Percentiles rank a stretch among this genome's conserved stretches.
phyloP scores from a whole-genome alignment of 148 eudicot genomes.

The Gaultheria prostrata region DNA sequence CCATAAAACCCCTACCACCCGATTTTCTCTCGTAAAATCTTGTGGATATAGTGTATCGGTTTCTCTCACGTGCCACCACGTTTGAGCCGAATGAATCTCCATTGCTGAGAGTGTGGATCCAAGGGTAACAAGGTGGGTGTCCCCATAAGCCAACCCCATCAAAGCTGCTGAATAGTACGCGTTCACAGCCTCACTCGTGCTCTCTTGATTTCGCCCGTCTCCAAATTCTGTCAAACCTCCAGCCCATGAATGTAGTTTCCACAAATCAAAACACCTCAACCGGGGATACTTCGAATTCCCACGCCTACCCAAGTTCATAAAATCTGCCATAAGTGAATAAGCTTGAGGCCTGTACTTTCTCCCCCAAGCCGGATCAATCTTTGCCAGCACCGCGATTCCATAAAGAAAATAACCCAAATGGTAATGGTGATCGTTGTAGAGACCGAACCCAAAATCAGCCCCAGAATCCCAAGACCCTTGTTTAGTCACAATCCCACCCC shows the following conservation, averaged over 20 bases:
- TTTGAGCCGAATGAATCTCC: conserved; percentile 74
- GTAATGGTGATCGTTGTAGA: conserved; percentile 87
- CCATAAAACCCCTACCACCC: conserved; percentile 77
- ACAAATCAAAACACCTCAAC: conserved; percentile 83
- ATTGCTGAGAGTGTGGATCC: conserved; percentile 68
- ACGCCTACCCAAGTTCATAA: conserved; percentile 64
- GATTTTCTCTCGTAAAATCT: conserved; percentile 51
- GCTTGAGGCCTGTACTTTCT: conserved; percentile 73
- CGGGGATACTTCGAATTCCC: conserved; percentile 48
- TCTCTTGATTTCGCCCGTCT: conserved; percentile 88
- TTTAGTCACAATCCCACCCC: conserved; percentile 89
- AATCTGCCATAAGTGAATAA: conserved; percentile 78
- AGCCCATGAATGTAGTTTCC: conserved; percentile 95
- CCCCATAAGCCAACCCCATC: conserved; percentile 91
- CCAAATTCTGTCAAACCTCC: conserved; percentile 82
- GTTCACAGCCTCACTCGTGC: conserved; percentile 87
- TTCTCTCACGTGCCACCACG: conserved; percentile 85
- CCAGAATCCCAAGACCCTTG: conserved; percentile 66
- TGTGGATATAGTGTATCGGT: conserved; percentile 51
- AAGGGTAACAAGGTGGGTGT: conserved; percentile 56
- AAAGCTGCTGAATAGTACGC: conserved; percentile 87
- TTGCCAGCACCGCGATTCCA: conserved; percentile 85
- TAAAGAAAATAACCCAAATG: conserved; percentile 85
- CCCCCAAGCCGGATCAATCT: conserved; percentile 90
- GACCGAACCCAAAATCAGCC: conserved; percentile 93